Evolutionary conservation across 768 basidiomycete species (phyloP), one percentile per base, ranked within the genome.

Genomic region (Tulasnella sp.): DNA sequence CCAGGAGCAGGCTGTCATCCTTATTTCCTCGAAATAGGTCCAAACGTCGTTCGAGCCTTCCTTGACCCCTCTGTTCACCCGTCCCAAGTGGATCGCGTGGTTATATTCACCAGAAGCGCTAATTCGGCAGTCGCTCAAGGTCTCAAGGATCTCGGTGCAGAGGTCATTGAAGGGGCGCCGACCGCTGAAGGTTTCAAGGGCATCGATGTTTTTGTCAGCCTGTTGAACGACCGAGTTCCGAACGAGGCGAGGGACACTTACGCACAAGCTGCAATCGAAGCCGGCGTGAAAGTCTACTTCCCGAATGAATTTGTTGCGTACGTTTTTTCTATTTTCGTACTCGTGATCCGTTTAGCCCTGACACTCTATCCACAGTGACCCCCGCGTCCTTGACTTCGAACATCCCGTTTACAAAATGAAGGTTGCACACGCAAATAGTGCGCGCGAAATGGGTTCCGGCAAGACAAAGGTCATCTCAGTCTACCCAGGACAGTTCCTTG

Each of bases 201-300:
- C 34, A 56, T 77, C 38, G 76, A 77, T 39, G 76, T 77, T 9
- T 58, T 71, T 36, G 76, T 77, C 31, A 77, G 62, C 58, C 18
- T 38, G 24, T 39, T 77, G 16, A 76, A 24, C 44, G 56, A 62
- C 34, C 16, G 19, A 14, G 76, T 71, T 8, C 40, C 76, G 12
- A 18, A 19, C 48, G 56, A 77, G 4, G n/a, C 36, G 10, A 77
- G 42, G 14, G 56, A 77, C 52, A 19, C 76, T 18, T 62, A 58
- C 31, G 10, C n/a, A 16, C 48, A 42, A n/a, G 76, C 48, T 19
- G 76, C 76, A 1, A 62, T 39, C 27, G 76, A 52, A 24, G 58
- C 52, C 5, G 76, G 76, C 2, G 76, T 77, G 3, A 77, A 62
- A 36, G 76, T 77, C 2, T 77, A 77, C 76, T 77, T 77, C 76